These are phyloP conservation scores for Microdochium paspali DNA, from an alignment of 2,329 filamentous ascomycete genomes.

Conservation along the genomic window DNA sequence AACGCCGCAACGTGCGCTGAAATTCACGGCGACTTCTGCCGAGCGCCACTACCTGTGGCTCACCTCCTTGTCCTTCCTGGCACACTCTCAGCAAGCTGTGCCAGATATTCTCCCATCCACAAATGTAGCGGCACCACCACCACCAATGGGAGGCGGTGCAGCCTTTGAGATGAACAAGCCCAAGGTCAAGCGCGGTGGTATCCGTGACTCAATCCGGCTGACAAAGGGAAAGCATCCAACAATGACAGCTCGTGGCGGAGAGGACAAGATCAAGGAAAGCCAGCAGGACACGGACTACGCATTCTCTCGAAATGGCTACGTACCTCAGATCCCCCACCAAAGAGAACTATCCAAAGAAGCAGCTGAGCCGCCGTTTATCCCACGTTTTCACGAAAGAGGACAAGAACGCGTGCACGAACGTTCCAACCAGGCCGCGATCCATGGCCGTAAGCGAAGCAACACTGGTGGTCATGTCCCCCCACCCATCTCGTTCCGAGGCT, in stretches of 20 bases:
- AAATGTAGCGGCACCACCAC: constrained; percentile 33
- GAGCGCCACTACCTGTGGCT: constrained; percentile 95
- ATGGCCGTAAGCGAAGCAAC: constrained; percentile 82
- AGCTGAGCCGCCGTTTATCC: constrained; percentile 64
- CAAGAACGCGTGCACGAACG: constrained; percentile 30
- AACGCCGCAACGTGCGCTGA: constrained; percentile 85
- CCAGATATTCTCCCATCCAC: constrained; percentile 54
- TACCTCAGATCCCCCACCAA: constrained; percentile 26
- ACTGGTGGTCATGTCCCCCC: constrained; percentile 68
- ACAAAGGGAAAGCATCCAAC: constrained; percentile 61
- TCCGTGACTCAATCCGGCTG: constrained; percentile 82
- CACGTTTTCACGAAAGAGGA: constrained; percentile 54
- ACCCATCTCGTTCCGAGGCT: constrained; percentile 67
- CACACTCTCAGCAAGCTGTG: constrained; percentile 75
- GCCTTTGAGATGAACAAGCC: constrained; percentile 39
- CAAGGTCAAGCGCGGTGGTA: constrained; percentile 44
- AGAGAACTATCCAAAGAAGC: constrained; percentile 46
- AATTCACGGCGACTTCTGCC: constrained; percentile 76
- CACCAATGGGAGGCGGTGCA: constrained; percentile 34
- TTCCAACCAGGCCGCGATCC: constrained; percentile 36
- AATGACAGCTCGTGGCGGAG: constrained; percentile 22
- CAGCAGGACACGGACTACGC: constrained; percentile 24
- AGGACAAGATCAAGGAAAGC: constrained; percentile 20
- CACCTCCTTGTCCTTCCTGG: constrained; percentile 87
- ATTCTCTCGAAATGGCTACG: constrained; percentile 22